Conservation (phyloP, 805 yeast species). For the Diddensiella santjacobensis region DNA sequence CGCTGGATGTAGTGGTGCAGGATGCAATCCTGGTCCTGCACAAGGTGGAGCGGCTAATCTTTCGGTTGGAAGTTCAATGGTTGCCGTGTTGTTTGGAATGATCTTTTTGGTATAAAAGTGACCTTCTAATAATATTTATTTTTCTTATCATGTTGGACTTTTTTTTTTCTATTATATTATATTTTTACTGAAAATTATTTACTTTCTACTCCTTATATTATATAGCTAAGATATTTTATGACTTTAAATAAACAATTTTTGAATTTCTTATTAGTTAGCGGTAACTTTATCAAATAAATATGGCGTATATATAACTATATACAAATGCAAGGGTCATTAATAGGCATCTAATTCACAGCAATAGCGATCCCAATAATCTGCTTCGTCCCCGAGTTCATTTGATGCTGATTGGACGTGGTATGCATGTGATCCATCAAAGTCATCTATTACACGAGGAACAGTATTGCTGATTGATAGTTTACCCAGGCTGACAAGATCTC, state of each 20-base stretch:
- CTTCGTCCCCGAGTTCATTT: slow-evolving; percentile 3
- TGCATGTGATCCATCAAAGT: neutral
- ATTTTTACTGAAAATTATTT: neutral
- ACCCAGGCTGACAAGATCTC: neutral
- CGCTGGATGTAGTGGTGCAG: slow-evolving; percentile 6
- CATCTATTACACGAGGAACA: neutral
- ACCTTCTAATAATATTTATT: neutral
- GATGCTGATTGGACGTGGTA: neutral
- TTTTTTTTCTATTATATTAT: neutral
- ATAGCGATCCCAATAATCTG: slow-evolving; percentile 17
- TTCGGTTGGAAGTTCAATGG: neutral
- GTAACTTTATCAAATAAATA: no score
- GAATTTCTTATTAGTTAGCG: no score
- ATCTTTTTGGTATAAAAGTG: neutral
- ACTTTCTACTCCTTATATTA: neutral
- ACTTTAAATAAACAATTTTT: no score
- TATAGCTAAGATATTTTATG: no score
- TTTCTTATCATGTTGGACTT: neutral
- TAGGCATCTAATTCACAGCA: slow-evolving; percentile 8
- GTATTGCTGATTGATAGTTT: neutral
- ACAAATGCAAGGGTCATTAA: neutral
- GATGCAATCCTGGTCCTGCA: slow-evolving; percentile 1
- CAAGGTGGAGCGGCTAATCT: neutral
- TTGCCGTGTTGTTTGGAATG: neutral
- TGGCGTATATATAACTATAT: neutral